phyloP scores from a whole-genome alignment of 129 eudicot genomes.

The Helianthus tuberosus region DNA sequence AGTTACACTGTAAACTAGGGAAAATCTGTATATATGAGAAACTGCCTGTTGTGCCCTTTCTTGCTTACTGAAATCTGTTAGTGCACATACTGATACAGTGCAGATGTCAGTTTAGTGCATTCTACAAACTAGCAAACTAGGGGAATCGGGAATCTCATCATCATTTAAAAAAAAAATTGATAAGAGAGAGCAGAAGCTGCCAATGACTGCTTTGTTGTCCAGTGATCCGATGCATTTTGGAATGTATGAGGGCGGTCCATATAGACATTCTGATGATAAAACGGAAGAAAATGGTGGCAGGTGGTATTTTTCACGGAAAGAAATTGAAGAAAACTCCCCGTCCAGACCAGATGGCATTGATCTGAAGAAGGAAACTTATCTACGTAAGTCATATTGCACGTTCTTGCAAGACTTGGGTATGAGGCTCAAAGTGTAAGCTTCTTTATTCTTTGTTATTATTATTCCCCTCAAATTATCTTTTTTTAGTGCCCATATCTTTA shows the following conservation, averaged over 20 bases:
- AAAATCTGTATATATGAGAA: not conserved
- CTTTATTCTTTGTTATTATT: not conserved
- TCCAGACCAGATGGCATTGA: constrained; percentile 88
- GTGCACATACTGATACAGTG: constrained; percentile 23
- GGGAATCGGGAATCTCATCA: constrained; percentile 1
- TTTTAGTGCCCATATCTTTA: constrained; percentile 6
- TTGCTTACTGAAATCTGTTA: constrained; percentile 22
- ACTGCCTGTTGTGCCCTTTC: not conserved
- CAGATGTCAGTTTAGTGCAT: constrained; percentile 25
- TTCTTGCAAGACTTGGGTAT: constrained; percentile 95
- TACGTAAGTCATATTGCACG: constrained; percentile 92
- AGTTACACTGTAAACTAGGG: constrained; percentile 10
- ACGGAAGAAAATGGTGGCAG: constrained; percentile 69
- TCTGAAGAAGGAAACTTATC: constrained; percentile 82
- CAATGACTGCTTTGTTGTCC: constrained; percentile 67
- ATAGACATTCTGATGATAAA: constrained; percentile 50
- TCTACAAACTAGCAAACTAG: constrained; percentile 8
- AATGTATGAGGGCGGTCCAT: constrained; percentile 51
- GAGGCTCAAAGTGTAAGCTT: constrained; percentile 94
- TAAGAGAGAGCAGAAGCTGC: constrained; percentile 29
- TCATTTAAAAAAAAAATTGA: constrained; percentile 14
- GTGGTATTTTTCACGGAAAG: constrained; percentile 95
- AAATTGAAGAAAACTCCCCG: constrained; percentile 90
- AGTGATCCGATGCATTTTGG: constrained; percentile 71
- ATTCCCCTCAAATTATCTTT: not conserved